Evolutionary conservation across 1,284 basidiomycete species (phyloP), one percentile per base, ranked within the genome.

Genomic region (Albatrellus sp.): DNA sequence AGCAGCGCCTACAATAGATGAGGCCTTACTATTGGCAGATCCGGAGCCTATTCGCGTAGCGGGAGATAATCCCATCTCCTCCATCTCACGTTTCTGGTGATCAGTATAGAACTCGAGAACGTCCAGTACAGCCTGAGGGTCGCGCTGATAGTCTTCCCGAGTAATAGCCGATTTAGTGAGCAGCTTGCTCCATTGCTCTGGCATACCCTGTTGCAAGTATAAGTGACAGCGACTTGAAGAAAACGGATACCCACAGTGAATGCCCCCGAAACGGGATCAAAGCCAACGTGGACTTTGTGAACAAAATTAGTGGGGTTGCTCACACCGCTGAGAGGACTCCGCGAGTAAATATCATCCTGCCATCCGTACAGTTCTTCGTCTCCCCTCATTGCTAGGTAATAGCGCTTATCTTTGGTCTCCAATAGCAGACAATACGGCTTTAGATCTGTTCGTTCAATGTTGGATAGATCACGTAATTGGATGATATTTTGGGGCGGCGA

Each of bases 91-190:
- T 61, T 91, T 92, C 68, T 97, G 91, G 55, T 92, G 91, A 60
- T 96, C 90, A 11, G 93, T 98, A 65, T 98, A 98, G 67, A 98
- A 98, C 58, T 98, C 92, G 47, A 98, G 80, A 0, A 97, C 94
- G 52, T 98, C 94, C 13, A 98, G 72, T 12, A 98, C 94, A 1
- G 94, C 94, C 57, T 98, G 93, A 0, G 94, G 94, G 58, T 98
- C 88, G 60, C 88, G 90, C 10, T 89, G 90, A 49, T 97, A 97
- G 61, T 98, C 94, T 65, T 98, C 94, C 46, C 90, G 85, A 1
- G 94, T 98, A 63, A 98, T 97, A 31, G 93, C 92, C 3, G 90
- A 93, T 54, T 93, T 92, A 5, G 90, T 98, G 53, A 98, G 74
- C 14, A 98, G 72, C 53, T 92, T 89, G 56, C 80, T 89, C 94